A percentile compares a stretch with the other conserved stretches of the same genome.
phyloP scores from a whole-genome alignment of 495 filamentous ascomycete genomes.

The Xylaria intraflava region DNA sequence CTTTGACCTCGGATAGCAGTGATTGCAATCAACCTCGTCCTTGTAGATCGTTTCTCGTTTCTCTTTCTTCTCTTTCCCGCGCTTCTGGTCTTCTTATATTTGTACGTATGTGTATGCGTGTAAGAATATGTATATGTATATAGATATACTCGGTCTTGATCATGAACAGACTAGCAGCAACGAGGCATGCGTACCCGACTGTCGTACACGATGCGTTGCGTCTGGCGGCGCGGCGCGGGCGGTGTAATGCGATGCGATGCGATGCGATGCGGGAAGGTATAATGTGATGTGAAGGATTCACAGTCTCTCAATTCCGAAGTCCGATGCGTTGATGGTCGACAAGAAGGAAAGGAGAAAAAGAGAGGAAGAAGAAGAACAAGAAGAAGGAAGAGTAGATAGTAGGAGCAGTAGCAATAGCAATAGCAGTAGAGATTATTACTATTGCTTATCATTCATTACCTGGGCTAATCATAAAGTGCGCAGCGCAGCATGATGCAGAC shows the following conservation, averaged over 20 bases:
- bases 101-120: too few relatives aligned
- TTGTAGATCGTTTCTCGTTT: not conserved
- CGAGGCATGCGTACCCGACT: not conserved
- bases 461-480: too few relatives aligned
- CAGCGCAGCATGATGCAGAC: not conserved
- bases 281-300: slow-evolving; percentile 1
- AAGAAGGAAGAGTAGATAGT: not conserved
- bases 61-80: not conserved
- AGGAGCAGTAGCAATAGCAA: too few relatives aligned
- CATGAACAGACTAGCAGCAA: not conserved
- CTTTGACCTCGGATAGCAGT: not conserved
- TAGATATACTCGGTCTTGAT: not conserved
- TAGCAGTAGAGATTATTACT: too few relatives aligned
- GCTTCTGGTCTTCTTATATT: not conserved
- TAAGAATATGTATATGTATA: not conserved
- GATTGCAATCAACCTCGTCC: not conserved
- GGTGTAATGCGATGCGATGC: not conserved
- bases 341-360: too few relatives aligned
- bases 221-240: not conserved
- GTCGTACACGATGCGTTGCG: slow-evolving; percentile 2
- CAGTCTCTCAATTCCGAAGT: not conserved
- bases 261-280: not conserved
- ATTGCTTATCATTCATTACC: too few relatives aligned
- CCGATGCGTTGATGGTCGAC: not conserved
- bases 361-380: not conserved